These are phyloP conservation scores for Pisolithus orientalis DNA, from an alignment of 768 basidiomycete genomes.

Conservation along the genomic window DNA sequence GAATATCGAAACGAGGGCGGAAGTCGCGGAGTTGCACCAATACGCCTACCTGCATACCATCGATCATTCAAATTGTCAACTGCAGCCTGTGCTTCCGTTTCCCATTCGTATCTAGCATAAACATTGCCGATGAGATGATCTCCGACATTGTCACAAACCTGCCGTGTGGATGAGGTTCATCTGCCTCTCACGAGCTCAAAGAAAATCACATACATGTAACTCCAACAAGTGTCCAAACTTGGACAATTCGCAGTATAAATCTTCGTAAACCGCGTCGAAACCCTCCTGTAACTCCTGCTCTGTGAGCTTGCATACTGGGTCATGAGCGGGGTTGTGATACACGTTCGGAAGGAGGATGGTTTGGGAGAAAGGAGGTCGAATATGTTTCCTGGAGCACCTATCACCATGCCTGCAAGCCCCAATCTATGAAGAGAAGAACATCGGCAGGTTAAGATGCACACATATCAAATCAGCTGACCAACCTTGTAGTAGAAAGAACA, in stretches of 20 bases:
- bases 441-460: not conserved
- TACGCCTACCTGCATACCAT: slow-evolving; percentile 86
- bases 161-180: not conserved
- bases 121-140: slow-evolving; percentile 98
- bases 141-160: slow-evolving; percentile 99
- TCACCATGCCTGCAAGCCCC: slow-evolving; percentile 98
- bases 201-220: slow-evolving; percentile 64
- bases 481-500: slow-evolving; percentile 99
- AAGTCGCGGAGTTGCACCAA: not conserved
- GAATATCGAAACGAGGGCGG: slow-evolving; percentile 3
- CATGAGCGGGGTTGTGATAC: slow-evolving; percentile 96
- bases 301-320: slow-evolving; percentile 80
- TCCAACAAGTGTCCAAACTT: slow-evolving; percentile 96
- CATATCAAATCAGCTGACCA: slow-evolving; percentile 15
- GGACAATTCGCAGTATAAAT: slow-evolving; percentile 88
- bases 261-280: slow-evolving; percentile 92
- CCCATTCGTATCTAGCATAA: slow-evolving; percentile 97
- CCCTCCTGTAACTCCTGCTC: slow-evolving; percentile 88
- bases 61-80: slow-evolving; percentile 91
- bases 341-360: slow-evolving; percentile 96
- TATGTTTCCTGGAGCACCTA: slow-evolving; percentile 96
- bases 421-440: slow-evolving; percentile 48
- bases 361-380: slow-evolving; percentile 95
- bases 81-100: slow-evolving; percentile 91
- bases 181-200: not conserved